Percentiles rank a stretch among this genome's conserved stretches.
These are phyloP conservation scores for Didymosphaeria variabile DNA, from an alignment of 2,329 filamentous ascomycete genomes.

Conservation along the genomic window DNA sequence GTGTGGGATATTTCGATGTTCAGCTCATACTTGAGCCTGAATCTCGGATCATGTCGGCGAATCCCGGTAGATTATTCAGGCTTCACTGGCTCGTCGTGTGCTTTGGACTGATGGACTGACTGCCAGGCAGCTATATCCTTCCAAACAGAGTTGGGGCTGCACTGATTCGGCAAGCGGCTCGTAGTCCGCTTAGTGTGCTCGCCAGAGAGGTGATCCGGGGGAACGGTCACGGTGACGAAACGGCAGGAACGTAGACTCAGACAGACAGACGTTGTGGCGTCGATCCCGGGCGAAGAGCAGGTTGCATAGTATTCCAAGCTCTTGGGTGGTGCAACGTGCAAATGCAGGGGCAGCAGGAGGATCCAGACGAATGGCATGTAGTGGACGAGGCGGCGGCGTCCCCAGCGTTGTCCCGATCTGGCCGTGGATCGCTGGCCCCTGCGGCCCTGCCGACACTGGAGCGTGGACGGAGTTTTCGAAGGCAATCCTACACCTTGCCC, in stretches of 20 bases:
- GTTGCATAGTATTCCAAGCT: constrained; percentile 4
- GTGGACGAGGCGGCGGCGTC: neutral
- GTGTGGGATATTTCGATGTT: neutral
- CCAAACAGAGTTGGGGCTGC: neutral
- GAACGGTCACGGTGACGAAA: constrained; percentile 14
- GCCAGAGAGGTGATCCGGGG: neutral
- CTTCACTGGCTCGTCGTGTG: neutral
- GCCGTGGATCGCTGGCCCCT: constrained; percentile 4
- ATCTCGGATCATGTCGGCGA: neutral
- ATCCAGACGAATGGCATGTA: neutral
- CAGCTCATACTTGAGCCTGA: too few species aligned
- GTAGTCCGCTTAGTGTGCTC: neutral
- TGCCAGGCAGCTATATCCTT: neutral
- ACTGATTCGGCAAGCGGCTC: constrained; percentile 6
- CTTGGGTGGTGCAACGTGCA: constrained; percentile 4
- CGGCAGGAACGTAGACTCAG: constrained; percentile 8
- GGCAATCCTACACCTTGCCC: neutral
- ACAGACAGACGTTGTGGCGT: constrained; percentile 6
- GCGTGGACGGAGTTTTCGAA: constrained; percentile 4
- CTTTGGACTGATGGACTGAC: neutral
- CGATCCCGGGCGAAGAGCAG: constrained; percentile 2
- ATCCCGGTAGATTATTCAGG: neutral
- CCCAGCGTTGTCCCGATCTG: constrained; percentile 11
- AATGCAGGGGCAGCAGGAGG: constrained; percentile 9
- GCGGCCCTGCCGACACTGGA: constrained; percentile 6